Base-by-base conservation (phyloP, 2,329 filamentous ascomycete genomes). In the Fusarium abutilonis region DNA sequence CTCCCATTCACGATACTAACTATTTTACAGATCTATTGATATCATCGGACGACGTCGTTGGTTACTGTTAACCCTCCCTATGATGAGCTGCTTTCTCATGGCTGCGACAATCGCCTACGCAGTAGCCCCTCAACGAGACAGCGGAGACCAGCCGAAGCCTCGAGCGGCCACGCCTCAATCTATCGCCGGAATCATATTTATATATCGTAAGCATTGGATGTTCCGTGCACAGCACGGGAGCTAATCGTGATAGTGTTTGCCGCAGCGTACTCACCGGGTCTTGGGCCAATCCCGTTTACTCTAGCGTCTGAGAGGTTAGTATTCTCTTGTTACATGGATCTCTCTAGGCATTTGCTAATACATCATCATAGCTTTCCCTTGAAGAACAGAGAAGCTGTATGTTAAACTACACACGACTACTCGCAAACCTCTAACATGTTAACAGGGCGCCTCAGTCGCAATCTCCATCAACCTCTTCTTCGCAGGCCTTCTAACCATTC, bases 391-490 rank as follows among this genome's bases (percentile, higher is more conserved):
- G 81, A 83, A 67, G 76, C 80, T 7, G 73, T 72, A 67, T 43
- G 69, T 61, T 3, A 3, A 26, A 9, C 3, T 13, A 4, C 0
- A 14, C 1, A 3, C 11, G 1, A 3, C 2, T 9, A 31, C 4
- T 13, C n/a, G 2, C 70, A 73, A 58, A 53, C 63, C 31, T 8
- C 11, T 34, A 60, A 31, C n/a, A 6, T 8, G 11, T 9, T 17
- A 2, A 4, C 67, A 74, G 74, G 81, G 81, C 1, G 77, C 78
- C 23, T 78, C 81, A 0, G 78, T 80, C 26, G 79, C 80, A 3
- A 80, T 83, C 17, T 75, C 77, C 3, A 77, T 79, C 21, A 83
- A 83, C 59, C 73, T 82, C 3, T 72, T 79, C 28, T 81, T 82
- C 52, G 80, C 79, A 0, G 80, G 80, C 1, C 67, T 82, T 0